Evolutionary conservation across 257 asterid genomes (phyloP).

Genomic region (Jasminum sambac): DNA sequence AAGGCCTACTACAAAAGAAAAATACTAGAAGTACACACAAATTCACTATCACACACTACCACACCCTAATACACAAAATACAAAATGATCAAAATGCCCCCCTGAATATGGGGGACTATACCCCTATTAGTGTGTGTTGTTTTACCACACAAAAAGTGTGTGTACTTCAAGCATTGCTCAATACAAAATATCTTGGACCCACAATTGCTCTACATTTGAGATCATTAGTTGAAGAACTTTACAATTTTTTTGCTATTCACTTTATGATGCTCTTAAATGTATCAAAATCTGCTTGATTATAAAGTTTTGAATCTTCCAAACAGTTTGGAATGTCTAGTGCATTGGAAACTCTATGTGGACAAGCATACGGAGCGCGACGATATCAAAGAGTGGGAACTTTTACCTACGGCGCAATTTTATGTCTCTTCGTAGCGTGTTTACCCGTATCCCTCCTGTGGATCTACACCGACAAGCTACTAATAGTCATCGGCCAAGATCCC

Average conservation of each 20-base stretch:
- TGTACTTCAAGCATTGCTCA: no score
- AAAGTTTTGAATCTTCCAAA: not conserved
- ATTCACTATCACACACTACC: no score
- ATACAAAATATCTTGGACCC: not conserved
- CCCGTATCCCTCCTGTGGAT: slow-evolving; percentile 60
- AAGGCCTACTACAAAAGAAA: no score
- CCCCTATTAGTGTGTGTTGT: no score
- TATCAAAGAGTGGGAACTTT: slow-evolving; percentile 56
- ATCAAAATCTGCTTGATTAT: not conserved
- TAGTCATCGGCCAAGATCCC: slow-evolving; percentile 66
- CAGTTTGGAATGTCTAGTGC: slow-evolving; percentile 89
- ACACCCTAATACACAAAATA: no score
- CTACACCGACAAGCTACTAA: slow-evolving; percentile 53
- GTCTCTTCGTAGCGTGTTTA: slow-evolving; percentile 56
- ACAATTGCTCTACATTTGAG: not conserved
- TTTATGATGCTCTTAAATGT: not conserved
- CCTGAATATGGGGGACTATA: no score
- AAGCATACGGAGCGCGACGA: slow-evolving; percentile 79
- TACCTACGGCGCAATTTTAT: slow-evolving; percentile 49
- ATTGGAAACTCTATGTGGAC: slow-evolving; percentile 87
- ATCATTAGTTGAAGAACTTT: not conserved
- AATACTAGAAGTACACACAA: no score
- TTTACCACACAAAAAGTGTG: no score
- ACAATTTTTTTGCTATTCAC: not conserved
- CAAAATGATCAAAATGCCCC: no score